Evolutionary conservation across 495 filamentous ascomycete genomes (phyloP).

Genomic region (Aspergillus nanangensis): DNA sequence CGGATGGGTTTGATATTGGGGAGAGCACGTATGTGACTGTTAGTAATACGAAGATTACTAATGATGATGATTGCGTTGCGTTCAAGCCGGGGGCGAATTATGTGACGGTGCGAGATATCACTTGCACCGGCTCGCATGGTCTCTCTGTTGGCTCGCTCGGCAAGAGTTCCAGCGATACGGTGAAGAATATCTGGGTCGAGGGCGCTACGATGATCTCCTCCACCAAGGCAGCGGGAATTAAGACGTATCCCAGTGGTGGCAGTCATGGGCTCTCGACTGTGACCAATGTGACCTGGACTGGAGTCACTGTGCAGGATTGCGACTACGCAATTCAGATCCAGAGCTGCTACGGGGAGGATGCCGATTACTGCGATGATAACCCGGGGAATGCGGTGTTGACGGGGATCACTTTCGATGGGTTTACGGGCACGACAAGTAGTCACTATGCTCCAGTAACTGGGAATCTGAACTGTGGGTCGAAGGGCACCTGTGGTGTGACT

Average conservation of each 20-base stretch:
- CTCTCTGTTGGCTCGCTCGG: conserved; percentile 38
- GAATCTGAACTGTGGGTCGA: conserved; percentile 35
- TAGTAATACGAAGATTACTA: conserved; percentile 27
- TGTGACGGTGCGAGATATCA: conserved; percentile 30
- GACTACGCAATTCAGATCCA: conserved; percentile 48
- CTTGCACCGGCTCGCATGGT: conserved; percentile 40
- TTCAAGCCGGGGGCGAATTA: conserved; percentile 39
- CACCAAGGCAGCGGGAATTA: conserved; percentile 41
- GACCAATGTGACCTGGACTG: conserved; percentile 37
- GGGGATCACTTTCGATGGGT: conserved; percentile 29
- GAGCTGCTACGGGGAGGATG: conserved; percentile 41
- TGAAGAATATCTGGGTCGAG: conserved; percentile 35
- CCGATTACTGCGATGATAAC: conserved; percentile 31
- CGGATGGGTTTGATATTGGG: conserved; percentile 43
- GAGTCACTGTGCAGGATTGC: conserved; percentile 29
- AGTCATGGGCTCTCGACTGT: conserved; percentile 32
- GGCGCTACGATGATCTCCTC: conserved; percentile 37
- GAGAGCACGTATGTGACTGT: conserved; percentile 36
- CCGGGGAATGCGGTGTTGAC: conserved; percentile 31
- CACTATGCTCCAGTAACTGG: conserved; percentile 34
- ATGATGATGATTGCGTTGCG: conserved; percentile 45
- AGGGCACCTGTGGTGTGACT: conserved; percentile 33
- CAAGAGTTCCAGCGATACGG: conserved; percentile 23
- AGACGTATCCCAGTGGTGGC: conserved; percentile 35
- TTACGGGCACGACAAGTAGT: conserved; percentile 35